phyloP scores from a whole-genome alignment of 441 rosid species.

The Jatropha multifida region DNA sequence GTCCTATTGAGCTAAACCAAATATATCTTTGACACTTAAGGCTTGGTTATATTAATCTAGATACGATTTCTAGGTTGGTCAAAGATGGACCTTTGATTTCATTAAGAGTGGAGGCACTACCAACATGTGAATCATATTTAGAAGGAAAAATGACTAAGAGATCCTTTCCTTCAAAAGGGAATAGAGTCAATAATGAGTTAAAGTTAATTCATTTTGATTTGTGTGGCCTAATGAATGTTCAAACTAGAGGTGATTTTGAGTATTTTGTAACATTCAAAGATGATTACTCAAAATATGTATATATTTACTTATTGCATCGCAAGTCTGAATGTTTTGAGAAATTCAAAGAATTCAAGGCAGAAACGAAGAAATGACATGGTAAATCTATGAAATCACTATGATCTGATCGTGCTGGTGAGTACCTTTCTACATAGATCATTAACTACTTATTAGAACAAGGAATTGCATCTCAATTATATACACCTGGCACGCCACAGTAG shows the following conservation, averaged over 20 bases:
- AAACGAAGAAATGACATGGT: too few relatives aligned
- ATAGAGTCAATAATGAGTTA: neutral
- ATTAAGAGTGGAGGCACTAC: neutral
- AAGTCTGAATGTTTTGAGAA: too few relatives aligned
- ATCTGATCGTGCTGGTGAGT: neutral
- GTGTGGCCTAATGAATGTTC: neutral
- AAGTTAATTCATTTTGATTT: neutral
- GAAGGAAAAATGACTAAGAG: too few relatives aligned
- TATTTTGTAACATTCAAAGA: neutral
- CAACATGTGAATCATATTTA: too few relatives aligned
- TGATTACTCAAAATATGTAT: neutral
- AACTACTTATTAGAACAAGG: neutral
- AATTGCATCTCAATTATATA: too few relatives aligned
- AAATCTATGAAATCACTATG: too few relatives aligned
- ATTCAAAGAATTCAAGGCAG: too few relatives aligned
- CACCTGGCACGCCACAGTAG: neutral
- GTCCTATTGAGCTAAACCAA: neutral
- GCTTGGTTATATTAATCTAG: too few relatives aligned
- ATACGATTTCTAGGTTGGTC: neutral
- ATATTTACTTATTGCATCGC: neutral
- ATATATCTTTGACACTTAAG: too few relatives aligned
- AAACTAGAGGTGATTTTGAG: neutral
- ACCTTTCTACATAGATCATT: neutral
- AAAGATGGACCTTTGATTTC: neutral
- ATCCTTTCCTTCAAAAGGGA: neutral